Base-by-base conservation (phyloP, 495 filamentous ascomycete genomes). In the Parmelia sp. region DNA sequence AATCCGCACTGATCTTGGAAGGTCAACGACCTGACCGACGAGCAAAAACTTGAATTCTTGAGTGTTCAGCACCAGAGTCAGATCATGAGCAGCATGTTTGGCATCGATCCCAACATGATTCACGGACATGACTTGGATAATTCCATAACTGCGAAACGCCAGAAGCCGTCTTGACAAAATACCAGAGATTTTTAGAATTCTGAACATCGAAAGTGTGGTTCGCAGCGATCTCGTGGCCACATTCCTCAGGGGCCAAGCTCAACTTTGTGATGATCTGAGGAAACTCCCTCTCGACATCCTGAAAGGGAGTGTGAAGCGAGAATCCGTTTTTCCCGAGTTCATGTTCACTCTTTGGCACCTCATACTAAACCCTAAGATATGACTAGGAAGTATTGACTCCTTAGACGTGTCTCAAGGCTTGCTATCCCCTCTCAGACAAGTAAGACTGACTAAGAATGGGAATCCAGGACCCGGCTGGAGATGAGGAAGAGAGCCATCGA, bases 181-280 rank as follows among this genome's bases (percentile, higher is more conserved):
- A 35, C 69, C 72, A 10, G 35, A 64, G 27, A 42, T 60, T 10
- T 76, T 72, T 56, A 68, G 75, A n/a, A 70, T 78, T 59, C 72
- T 79, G 21, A 77, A 79, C 49, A 72, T 76, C 27, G 77, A 80
- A 51, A 74, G 72, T 25, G 66, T 80, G 27, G 58, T 80, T 23
- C 71, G 77, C 12, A 61, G 31, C 17, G 71, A 78, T 58, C 68
- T 79, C 0, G 53, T 62, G 15, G 49, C n/a, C 31, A 70, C 64
- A 11, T 77, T 77, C 42, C 56, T 72, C 21, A 45, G 59, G 15
- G 68, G 68, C 42, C 74, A 72, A 35, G 15, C 61, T 6, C 49
- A 71, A 19, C 72, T 77, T 40, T 63, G 67, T n/a, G 39, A 69
- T n/a, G 61, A 76, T 35, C 62, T 78, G 8, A 60, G 68, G 23